Evolutionary conservation across 2,329 filamentous ascomycete species (phyloP).

Genomic region (Trichoderma sp.): DNA sequence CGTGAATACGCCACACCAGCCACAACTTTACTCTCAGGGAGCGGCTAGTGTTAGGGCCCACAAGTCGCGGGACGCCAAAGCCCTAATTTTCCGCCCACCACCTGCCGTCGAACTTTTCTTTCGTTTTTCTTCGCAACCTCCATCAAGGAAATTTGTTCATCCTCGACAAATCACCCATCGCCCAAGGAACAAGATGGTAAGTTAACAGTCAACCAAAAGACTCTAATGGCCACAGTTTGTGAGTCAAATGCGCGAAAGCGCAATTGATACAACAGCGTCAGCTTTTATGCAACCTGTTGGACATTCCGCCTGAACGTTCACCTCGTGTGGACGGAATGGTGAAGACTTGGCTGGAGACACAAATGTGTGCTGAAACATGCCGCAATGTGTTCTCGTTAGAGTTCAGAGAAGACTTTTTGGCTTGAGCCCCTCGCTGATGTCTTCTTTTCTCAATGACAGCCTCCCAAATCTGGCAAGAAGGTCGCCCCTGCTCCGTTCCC

Average conservation of each 20-base stretch:
- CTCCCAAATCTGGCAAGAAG: conserved; percentile 98
- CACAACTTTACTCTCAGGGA: neutral
- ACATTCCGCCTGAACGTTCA: conserved; percentile 34
- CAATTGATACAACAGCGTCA: conserved; percentile 34
- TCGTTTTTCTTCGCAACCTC: conserved; percentile 27
- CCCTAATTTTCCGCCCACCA: conserved; percentile 40
- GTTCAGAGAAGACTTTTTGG: conserved; percentile 79
- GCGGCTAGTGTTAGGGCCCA: conserved; percentile 1
- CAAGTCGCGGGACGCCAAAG: conserved; percentile 26
- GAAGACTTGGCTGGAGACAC: conserved; percentile 66
- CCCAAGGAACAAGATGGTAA: conserved; percentile 43
- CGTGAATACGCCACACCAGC: conserved; percentile 15
- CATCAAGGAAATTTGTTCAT: conserved; percentile 35
- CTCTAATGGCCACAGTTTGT: conserved; percentile 41
- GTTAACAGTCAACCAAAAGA: conserved; percentile 31
- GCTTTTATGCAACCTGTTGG: conserved; percentile 32
- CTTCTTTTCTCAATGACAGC: conserved; percentile 99
- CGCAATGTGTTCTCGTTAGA: conserved; percentile 73
- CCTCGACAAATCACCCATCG: conserved; percentile 34
- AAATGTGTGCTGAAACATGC: conserved; percentile 52
- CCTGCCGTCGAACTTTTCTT: conserved; percentile 30
- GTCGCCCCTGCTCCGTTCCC: conserved; percentile 95
- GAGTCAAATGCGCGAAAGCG: conserved; percentile 34
- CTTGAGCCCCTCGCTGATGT: conserved; percentile 87
- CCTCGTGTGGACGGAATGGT: conserved; percentile 36